Base-by-base conservation (phyloP, 208 protist genomes). In the Leishmania major region DNA sequence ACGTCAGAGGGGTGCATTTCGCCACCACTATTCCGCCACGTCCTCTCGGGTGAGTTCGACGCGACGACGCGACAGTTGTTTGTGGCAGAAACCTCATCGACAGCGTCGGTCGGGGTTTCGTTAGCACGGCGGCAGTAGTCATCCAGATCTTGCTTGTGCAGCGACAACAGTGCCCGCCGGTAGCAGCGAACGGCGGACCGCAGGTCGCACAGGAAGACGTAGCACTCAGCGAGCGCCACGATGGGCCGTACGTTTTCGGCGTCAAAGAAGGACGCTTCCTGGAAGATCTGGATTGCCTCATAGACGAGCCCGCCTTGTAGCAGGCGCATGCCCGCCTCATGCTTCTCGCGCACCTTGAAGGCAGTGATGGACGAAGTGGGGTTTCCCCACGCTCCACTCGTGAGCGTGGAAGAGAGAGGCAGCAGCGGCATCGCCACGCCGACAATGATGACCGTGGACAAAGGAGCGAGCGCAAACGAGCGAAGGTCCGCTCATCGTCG, bases 171-270 rank as follows among this genome's bases (percentile, higher is more conserved):
- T 40, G 92, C 91, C 17, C 92, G 90, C 0, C 93, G 90, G 75
- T 98, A 98, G 66, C 92, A 91, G 19, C 91, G 91, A 47, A 98
- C 85, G 15, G 95, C 95, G 22, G 91, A 93, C 69, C 92, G 92
- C 60, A 98, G 84, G 80, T 98, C 95, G 86, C 90, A 96, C 4
- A 96, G 79, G 2, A 90, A 91, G 57, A 96, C 79, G 84, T 95
- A 96, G 73, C 92, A 96, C 87, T 98, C 93, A 8, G 93, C 95
- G 6, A 91, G 75, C 4, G 95, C 92, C 43, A 94, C 90, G 66
- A 95, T 84, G 3, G 95, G 92, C 45, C 91, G 89, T 62, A 92
- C 88, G 74, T 95, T 91, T 22, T 96, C 81, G 17, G 87, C 87
- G 35, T 92, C 77, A 76, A 96, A 96, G 78, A 98, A 98, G 55